Percentiles rank a stretch among this genome's conserved stretches.
phyloP scores from a whole-genome alignment of 1,139 yeast species.

The Diutina scorzettiae region DNA sequence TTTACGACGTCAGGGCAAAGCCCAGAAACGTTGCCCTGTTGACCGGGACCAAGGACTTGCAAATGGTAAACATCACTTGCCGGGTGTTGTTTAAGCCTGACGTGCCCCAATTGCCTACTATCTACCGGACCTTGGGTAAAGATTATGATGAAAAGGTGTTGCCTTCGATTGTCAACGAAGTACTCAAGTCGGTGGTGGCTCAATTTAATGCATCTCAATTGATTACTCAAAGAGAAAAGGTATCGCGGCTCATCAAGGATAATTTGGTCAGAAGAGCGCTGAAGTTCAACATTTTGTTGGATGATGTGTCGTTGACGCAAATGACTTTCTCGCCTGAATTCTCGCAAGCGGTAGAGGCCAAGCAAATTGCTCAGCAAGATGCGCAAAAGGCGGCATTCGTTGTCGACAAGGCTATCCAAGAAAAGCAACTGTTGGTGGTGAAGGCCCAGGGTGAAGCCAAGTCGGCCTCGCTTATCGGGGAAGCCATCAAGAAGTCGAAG shows the following conservation, averaged over 20 bases:
- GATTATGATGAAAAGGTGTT: constrained; percentile 95
- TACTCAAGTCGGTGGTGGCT: constrained; percentile 90
- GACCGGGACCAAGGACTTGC: constrained; percentile 96
- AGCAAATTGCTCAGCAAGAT: constrained; percentile 98
- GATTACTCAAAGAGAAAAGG: constrained; percentile 96
- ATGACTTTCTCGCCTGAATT: constrained; percentile 98
- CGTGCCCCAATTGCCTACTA: constrained; percentile 61
- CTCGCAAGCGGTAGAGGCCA: constrained; percentile 95
- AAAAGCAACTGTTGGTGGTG: constrained; percentile 91
- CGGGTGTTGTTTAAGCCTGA: constrained; percentile 92
- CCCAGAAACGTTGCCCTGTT: constrained; percentile 96
- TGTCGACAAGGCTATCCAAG: constrained; percentile 95
- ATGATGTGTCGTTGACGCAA: constrained; percentile 89
- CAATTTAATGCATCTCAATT: constrained; percentile 97
- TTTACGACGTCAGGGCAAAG: constrained; percentile 92
- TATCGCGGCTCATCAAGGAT: constrained; percentile 82
- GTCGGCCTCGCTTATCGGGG: constrained; percentile 97
- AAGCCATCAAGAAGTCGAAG: constrained; percentile 89
- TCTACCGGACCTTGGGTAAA: constrained; percentile 82
- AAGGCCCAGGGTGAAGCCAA: constrained; percentile 98
- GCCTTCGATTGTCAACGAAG: constrained; percentile 96
- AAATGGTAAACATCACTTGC: constrained; percentile 97
- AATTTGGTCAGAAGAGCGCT: constrained; percentile 85
- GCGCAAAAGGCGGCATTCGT: constrained; percentile 97
- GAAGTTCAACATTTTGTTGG: constrained; percentile 76